phyloP scores from a whole-genome alignment of 129 eudicot species.

The Tagetes patula region DNA sequence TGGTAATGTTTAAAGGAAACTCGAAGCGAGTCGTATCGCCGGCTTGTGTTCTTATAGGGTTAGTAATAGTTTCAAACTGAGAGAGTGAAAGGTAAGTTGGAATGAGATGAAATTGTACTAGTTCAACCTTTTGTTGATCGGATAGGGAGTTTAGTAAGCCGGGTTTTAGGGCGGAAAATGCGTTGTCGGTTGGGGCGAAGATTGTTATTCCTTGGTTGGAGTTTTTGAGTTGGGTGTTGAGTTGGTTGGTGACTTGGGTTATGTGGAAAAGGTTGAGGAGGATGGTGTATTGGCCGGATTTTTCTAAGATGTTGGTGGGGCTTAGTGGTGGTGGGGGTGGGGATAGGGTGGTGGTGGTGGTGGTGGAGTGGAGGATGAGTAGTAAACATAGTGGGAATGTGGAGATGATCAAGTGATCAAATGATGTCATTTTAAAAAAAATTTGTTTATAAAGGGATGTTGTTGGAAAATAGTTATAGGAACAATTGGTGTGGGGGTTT shows the following conservation, averaged over 20 bases:
- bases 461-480: neutral
- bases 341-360: slow-evolving; percentile 48
- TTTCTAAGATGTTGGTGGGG: slow-evolving; percentile 71
- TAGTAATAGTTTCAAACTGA: slow-evolving; percentile 74
- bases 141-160: slow-evolving; percentile 68
- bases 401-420: slow-evolving; percentile 1
- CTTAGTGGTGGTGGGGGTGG: slow-evolving; percentile 55
- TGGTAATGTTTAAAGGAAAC: slow-evolving; percentile 65
- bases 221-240: slow-evolving; percentile 76
- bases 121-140: slow-evolving; percentile 64
- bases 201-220: slow-evolving; percentile 64
- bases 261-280: slow-evolving; percentile 49
- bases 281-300: slow-evolving; percentile 65
- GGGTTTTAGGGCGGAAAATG: slow-evolving; percentile 55
- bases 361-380: slow-evolving; percentile 11
- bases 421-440: slow-evolving; percentile 24
- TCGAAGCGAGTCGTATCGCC: slow-evolving; percentile 43
- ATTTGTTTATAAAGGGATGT: neutral
- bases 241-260: slow-evolving; percentile 57
- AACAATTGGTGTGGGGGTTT: slow-evolving; percentile 11
- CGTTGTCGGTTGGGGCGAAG: slow-evolving; percentile 73
- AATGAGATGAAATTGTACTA: slow-evolving; percentile 59
- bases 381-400: slow-evolving; percentile 9
- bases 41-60: slow-evolving; percentile 84
- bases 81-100: slow-evolving; percentile 46